Evolutionary conservation across 2,329 filamentous ascomycete species (phyloP), one percentile per base, ranked within the genome.

Genomic region (Eutypa lata): DNA sequence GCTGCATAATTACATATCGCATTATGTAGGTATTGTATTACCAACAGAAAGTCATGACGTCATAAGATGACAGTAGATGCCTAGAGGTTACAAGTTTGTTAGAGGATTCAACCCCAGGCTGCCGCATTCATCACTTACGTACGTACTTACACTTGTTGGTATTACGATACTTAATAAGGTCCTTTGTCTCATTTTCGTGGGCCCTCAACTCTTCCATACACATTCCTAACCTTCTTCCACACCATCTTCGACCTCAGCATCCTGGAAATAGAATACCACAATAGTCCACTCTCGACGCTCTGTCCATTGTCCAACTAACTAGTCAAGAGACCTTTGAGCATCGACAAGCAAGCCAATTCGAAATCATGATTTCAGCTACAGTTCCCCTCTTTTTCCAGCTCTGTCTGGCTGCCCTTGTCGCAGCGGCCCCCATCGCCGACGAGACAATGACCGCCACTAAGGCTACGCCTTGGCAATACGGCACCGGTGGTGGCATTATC

Each of bases 401-500:
- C 58, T 77, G 72, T 61, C 73, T 80, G 60, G 72, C 80, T 49
- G 67, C 74, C 42, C 66, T 81, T 51, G 73, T 77, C 46, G 69
- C 75, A 51, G 81, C 79, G 21, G 79, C 79, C 2, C 76, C 77
- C 47, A 53, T 76, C 33, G 65, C 64, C 14, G 65, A 70, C 42
- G 69, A 68, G 7, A 68, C 73, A 33, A 58, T 74, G 8, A 68
- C 66, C 14, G 67, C 71, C 7, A 69, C 67, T 19, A 64, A 58
- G 21, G 59, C 66, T 31, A 73, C 78, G 58, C 68, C 77, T 10
- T 82, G 79, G 78, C 77, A 83, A 52, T 84, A 82, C 47, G 83
- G 83, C 40, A 80, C 80, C 2, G 82, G 83, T 24, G 84, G 84
- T 16, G 83, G 84, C 2, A 75, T 86, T 35, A 47, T 85, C 7